A percentile compares a stretch with the other conserved stretches of the same genome.
Evolutionary conservation across 1,284 basidiomycete species (phyloP).

Genomic region (Cryptococcus sp.): DNA sequence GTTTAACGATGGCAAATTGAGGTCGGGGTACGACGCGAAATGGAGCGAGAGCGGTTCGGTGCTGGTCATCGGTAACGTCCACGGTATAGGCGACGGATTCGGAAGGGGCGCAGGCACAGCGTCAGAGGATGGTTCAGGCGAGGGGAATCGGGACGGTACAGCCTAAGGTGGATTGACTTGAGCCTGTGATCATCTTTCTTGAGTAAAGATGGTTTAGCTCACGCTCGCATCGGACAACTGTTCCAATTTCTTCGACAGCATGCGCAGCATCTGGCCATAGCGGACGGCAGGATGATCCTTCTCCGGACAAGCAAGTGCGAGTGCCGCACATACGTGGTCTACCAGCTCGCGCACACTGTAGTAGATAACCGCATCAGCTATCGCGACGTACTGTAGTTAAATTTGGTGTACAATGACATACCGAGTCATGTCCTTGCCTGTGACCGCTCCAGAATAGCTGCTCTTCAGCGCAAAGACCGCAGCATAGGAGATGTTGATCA

Average conservation of each 20-base stretch:
- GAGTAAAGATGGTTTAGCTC: slow-evolving; percentile 15
- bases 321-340: slow-evolving; percentile 40
- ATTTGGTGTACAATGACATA: slow-evolving; percentile 15
- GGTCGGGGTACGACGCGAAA: no score
- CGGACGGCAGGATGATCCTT: slow-evolving; percentile 49
- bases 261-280: slow-evolving; percentile 49
- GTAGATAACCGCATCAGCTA: background rate
- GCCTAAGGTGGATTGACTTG: slow-evolving; percentile 23
- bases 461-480: slow-evolving; percentile 50
- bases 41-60: slow-evolving; percentile 14
- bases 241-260: slow-evolving; percentile 44
- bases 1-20: slow-evolving; percentile 12
- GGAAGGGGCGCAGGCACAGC: background rate
- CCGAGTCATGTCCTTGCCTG: slow-evolving; percentile 36
- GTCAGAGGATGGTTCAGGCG: slow-evolving; percentile 30
- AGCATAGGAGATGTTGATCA: slow-evolving; percentile 51
- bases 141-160: slow-evolving; percentile 47
- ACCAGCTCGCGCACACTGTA: slow-evolving; percentile 43
- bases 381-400: background rate
- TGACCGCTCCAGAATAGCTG: slow-evolving; percentile 44
- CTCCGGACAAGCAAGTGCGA: slow-evolving; percentile 43
- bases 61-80: slow-evolving; percentile 13
- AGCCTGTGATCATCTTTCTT: background rate
- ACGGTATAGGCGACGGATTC: slow-evolving; percentile 11
- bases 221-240: slow-evolving; percentile 46